Base-by-base conservation (phyloP, 495 filamentous ascomycete species). In the Echria macrotheca region DNA sequence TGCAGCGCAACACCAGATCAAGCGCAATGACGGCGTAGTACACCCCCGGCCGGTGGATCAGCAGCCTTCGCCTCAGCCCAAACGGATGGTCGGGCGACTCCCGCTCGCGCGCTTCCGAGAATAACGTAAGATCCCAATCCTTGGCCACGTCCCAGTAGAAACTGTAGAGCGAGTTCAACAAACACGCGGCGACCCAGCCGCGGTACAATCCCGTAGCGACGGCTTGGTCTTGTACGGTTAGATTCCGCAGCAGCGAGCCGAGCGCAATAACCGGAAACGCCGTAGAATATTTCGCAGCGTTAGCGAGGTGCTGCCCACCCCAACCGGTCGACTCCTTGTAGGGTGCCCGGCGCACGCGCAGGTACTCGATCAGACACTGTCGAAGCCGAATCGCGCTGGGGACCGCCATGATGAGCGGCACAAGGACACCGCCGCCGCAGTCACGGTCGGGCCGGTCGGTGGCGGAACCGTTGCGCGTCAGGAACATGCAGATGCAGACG, bases 141-240 rank as follows among this genome's bases (percentile, higher is more conserved):
- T 87, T 90, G 36, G 88, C 79, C 17, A 97, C 82, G 63, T 98
- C 93, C 93, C 93, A 98, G 74, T 91, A 98, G 75, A 96, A 96
- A 26, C 87, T 90, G 68, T 96, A 98, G 48, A 83, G 70, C 9
- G 85, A 88, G 59, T 97, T 98, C 42, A 93, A 53, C 25, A 85
- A 73, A 21, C 86, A 85, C 37, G 81, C 75, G 8, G 55, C 51
- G 6, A 82, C 55, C 80, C 80, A 83, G n/a, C 70, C 67, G 10
- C 68, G 61, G 56, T 74, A 78, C 45, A 80, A 60, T 15, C 61
- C 58, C 0, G 55, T 43, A 18, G 57, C 49, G 24, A 61, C 60
- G 0, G 55, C 70, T 14, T 68, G 67, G 19, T 72, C 70, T 10
- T 73, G 65, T 5, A 79, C 74, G 47, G 73, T 76, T 43, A 81